Evolutionary conservation across 352 stramenopile species (phyloP).

Genomic region (Phytophthora kernoviae): DNA sequence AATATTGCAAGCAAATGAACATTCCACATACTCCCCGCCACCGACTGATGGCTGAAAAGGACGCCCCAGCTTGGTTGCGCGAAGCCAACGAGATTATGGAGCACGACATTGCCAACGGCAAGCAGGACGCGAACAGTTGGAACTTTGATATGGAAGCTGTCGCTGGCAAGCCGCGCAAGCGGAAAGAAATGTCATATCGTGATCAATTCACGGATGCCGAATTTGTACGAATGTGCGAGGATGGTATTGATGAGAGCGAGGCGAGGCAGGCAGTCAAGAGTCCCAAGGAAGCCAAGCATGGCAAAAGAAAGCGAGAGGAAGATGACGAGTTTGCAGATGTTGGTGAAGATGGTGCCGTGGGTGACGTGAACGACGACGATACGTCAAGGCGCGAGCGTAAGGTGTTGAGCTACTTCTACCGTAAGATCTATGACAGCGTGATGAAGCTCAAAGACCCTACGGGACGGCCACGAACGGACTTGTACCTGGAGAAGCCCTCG

Average conservation of each 20-base stretch:
- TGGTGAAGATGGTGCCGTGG: slow-evolving; percentile 29
- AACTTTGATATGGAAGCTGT: slow-evolving; percentile 64
- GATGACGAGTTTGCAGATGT: slow-evolving; percentile 25
- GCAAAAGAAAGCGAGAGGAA: slow-evolving; percentile 44
- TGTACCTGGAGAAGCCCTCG: slow-evolving; percentile 85
- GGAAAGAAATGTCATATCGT: slow-evolving; percentile 87
- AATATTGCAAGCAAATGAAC: slow-evolving; percentile 68
- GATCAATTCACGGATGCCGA: slow-evolving; percentile 87
- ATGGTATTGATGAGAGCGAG: slow-evolving; percentile 63
- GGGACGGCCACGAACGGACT: slow-evolving; percentile 65
- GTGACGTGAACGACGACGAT: slow-evolving; percentile 51
- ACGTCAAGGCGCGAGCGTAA: slow-evolving; percentile 59
- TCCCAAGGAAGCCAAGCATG: slow-evolving; percentile 17
- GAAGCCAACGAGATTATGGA: slow-evolving; percentile 75
- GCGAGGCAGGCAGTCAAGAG: slow-evolving; percentile 32
- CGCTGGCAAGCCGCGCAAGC: slow-evolving; percentile 57
- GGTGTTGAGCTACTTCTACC: slow-evolving; percentile 81
- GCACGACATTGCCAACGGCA: slow-evolving; percentile 49
- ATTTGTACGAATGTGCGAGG: slow-evolving; percentile 89
- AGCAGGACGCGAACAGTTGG: slow-evolving; percentile 67
- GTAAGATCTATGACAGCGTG: slow-evolving; percentile 85
- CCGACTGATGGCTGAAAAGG: slow-evolving; percentile 71
- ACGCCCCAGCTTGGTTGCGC: slow-evolving; percentile 75
- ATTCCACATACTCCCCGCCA: slow-evolving; percentile 46
- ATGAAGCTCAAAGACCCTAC: slow-evolving; percentile 76